A percentile compares a stretch with the other conserved stretches of the same genome.
Conservation (phyloP, 345 rosid genomes). For the Moricandia arvensis region DNA sequence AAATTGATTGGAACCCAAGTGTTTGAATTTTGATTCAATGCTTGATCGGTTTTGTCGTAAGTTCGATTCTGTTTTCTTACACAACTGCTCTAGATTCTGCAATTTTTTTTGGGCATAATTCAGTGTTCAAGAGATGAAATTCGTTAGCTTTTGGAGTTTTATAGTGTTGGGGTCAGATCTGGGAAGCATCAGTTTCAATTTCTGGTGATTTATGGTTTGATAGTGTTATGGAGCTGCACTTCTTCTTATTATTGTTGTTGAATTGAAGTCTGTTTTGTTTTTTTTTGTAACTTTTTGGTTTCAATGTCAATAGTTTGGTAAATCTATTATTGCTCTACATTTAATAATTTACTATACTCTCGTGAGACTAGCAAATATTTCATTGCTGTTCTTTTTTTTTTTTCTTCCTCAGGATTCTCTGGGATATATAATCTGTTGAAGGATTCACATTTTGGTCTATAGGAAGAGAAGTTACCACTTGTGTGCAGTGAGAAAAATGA, state of each 20-base stretch:
- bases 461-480: background rate
- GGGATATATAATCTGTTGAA: constrained; percentile 4
- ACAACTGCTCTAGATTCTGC: background rate
- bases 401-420: constrained; percentile 14
- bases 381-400: background rate
- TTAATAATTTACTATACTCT: background rate
- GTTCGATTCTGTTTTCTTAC: constrained; percentile 7
- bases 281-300: background rate
- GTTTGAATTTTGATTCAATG: background rate
- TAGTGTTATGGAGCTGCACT: background rate
- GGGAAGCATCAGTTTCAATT: constrained; percentile 16
- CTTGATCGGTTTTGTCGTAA: constrained; percentile 3
- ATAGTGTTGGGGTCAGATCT: constrained; percentile 30
- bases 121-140: background rate
- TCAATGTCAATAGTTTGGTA: background rate
- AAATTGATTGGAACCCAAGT: background rate
- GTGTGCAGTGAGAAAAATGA: constrained; percentile 49
- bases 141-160: too few species aligned
- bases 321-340: constrained; percentile 5
- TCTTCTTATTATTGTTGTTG: background rate
- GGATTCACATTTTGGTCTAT: constrained; percentile 8
- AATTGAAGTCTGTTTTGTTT: background rate
- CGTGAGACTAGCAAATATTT: background rate
- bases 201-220: background rate
- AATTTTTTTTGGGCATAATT: background rate